A percentile compares a stretch with the other conserved stretches of the same genome.
Conservation (phyloP, 352 stramenopile species). For the Blastocystis sp. region DNA sequence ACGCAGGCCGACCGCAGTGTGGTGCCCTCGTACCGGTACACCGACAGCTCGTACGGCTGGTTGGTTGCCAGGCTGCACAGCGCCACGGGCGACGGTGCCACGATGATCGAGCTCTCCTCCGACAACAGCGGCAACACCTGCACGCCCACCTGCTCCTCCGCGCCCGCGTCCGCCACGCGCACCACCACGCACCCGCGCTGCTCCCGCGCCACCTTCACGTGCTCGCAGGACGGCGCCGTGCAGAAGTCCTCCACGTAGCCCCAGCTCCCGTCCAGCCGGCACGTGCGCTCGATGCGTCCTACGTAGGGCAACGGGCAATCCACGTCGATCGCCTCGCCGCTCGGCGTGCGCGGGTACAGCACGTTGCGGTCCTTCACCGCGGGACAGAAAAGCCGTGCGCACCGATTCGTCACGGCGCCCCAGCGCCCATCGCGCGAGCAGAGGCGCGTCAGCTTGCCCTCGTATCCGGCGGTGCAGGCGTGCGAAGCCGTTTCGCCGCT, state of each 20-base stretch:
- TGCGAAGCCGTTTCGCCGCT: neutral
- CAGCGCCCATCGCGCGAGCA: constrained; percentile 4
- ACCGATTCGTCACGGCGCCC: neutral
- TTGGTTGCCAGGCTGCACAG: constrained; percentile 45
- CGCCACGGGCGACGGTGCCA: neutral
- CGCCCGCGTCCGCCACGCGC: neutral
- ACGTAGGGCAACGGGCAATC: constrained; percentile 23
- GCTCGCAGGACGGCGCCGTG: neutral
- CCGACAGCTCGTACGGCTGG: constrained; percentile 8
- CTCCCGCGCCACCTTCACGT: neutral
- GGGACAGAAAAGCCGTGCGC: constrained; percentile 17
- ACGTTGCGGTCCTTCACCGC: neutral
- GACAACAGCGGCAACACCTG: neutral
- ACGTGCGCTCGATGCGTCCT: neutral
- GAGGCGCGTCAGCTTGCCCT: neutral
- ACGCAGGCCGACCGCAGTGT: neutral
- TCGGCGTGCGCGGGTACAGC: constrained; percentile 7
- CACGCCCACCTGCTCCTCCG: constrained; percentile 8
- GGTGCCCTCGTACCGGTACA: neutral
- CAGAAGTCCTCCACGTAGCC: constrained; percentile 19
- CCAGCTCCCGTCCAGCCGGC: neutral
- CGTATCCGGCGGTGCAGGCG: neutral
- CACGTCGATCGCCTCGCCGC: neutral
- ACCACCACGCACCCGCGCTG: neutral
- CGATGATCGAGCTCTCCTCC: neutral